Evolutionary conservation across 768 basidiomycete species (phyloP).

Genomic region (Tubosaeta sp.): DNA sequence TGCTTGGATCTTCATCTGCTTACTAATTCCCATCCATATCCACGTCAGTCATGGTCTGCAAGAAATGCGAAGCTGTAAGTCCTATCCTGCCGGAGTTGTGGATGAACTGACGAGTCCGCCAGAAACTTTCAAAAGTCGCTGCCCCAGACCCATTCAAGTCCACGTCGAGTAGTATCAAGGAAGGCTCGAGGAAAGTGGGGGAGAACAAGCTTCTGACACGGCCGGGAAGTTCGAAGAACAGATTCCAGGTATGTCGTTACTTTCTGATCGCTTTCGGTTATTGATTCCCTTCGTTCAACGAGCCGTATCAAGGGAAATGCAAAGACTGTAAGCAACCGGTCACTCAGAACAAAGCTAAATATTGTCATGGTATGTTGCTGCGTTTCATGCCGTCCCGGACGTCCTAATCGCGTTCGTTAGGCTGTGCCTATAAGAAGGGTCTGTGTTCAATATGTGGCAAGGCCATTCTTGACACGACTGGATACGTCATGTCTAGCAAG

Average conservation of each 20-base stretch:
- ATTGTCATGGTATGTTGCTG: constrained; percentile 69
- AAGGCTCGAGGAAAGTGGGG: constrained; percentile 74
- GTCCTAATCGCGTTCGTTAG: constrained; percentile 34
- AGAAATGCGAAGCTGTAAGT: constrained; percentile 75
- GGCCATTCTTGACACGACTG: constrained; percentile 75
- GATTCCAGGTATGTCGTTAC: constrained; percentile 58
- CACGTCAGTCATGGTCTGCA: constrained; percentile 66
- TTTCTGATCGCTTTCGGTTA: constrained; percentile 10
- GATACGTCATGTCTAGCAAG: constrained; percentile 84
- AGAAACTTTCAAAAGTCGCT: constrained; percentile 91
- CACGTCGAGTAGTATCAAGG: constrained; percentile 70
- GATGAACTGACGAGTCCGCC: constrained; percentile 1
- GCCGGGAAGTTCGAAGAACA: constrained; percentile 68
- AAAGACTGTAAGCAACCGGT: constrained; percentile 82
- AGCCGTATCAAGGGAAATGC: constrained; percentile 86
- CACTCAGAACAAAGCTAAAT: constrained; percentile 85
- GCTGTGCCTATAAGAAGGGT: constrained; percentile 86
- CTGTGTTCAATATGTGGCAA: constrained; percentile 87
- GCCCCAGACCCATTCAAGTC: constrained; percentile 85
- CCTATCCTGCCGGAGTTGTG: constrained; percentile 6
- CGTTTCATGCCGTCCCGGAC: constrained; percentile 2
- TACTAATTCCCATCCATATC: constrained; percentile 12
- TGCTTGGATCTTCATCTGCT: constrained; percentile 7
- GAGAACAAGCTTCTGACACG: constrained; percentile 79
- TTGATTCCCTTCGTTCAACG: constrained; percentile 1